Base-by-base conservation (phyloP, 371 early-diverging fungal species). In the Mucor sp. region DNA sequence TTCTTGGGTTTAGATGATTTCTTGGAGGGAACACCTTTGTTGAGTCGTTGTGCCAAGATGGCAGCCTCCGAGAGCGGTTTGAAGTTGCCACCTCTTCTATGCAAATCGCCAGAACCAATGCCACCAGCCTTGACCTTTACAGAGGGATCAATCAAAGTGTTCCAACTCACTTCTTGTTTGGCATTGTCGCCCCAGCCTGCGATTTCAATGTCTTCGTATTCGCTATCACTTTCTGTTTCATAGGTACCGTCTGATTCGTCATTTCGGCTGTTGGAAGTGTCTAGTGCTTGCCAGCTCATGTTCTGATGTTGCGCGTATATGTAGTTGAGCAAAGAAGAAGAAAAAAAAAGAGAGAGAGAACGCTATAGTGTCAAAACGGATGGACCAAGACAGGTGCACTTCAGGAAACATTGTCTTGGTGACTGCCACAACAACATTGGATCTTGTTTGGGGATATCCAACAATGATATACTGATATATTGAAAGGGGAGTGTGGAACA, bases 21-120 rank as follows among this genome's bases (percentile, higher is more conserved):
- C 17, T 74, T 76, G n/a, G 68, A 68, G 11, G 70, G 74, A 11
- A 67, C 60, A 8, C 71, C 66, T 53, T 77, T 77, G 17, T 56
- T 66, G n/a, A 77, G 28, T 19, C 84, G 72, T 59, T 78, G 78
- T 17, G 73, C 69, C 14, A 83, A 27, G 57, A 83, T 81, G n/a
- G 39, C n/a, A 14, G 66, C 67, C 56, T 83, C 84, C 15, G 79
- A 76, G 6, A 83, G 67, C 15, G 84, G 84, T 14, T 66, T 76
- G 30, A 73, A 83, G 48, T 83, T 81, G 0, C 32, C 62, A 37
- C 84, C 84, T 48, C 65, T 61, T 32, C 84, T 62, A 65, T 83
- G 81, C 2, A 83, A 59, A 41, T 74, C 61, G 14, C 84, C 84
- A n/a, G 74, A 66, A 15, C 84, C 84, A 6, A 83, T n/a, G 25